Base-by-base conservation (phyloP, 345 rosid genomes). In the Pistacia vera region DNA sequence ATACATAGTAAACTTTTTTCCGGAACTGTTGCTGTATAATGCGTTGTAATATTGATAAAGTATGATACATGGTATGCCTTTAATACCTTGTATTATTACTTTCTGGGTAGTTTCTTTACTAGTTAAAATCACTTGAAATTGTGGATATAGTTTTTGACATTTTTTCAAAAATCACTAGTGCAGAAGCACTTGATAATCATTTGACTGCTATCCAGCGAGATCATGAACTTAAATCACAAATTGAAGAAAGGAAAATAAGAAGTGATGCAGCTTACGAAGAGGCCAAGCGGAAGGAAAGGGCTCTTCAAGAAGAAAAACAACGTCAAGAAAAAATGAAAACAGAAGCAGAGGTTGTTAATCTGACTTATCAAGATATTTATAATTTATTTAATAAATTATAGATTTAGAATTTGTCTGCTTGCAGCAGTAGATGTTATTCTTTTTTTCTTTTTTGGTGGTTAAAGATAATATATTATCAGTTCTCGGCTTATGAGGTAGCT, bases 121-220 rank as follows among this genome's bases (percentile, higher is more conserved):
- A 48, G 46, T 49, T 71, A 48, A 56, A 48, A 20, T 33, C 18
- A 20, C 11, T 36, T 60, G 5, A 20, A 12, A 35, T 65, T 51
- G 49, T 70, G 75, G 71, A 70, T 38, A n/a, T n/a, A 22, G 51
- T 38, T 46, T 68, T 11, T 75, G 69, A 75, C 77, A 25, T 70
- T 68, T 67, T 75, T 59, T 57, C 73, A 52, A 64, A 49, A 79
- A 44, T 33, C 71, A 63, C 73, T 86, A 93, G 99, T 78, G 98
- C 98, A 76, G 97, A 96, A 85, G 98, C 93, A 77, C 93, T 96
- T 68, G 99, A 93, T 83, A 82, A 86, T 78, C 97, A 96, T 83
- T 84, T 96, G 78, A 92, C 97, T 68, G 90, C 87, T 73, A 70
- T 96, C 78, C 99, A 91, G 82, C 88, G 89, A 74, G 93, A 96